Conservation (phyloP, 164 flowering plant species). For the Annona cherimola region DNA sequence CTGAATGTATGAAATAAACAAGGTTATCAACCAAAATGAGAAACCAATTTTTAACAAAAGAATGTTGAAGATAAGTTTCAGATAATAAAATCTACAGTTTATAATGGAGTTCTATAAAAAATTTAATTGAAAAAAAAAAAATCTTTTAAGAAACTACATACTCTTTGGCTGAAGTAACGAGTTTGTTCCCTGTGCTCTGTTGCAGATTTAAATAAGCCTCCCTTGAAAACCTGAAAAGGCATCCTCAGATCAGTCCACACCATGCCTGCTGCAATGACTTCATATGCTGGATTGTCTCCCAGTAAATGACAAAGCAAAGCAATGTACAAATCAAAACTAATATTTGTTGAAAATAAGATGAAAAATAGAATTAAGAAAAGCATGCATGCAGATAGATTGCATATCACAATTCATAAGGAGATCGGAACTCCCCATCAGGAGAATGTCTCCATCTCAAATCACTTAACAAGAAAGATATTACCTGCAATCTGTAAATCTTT, state of each 20-base stretch:
- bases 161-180: constrained; percentile 91
- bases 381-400: background rate
- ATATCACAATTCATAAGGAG: background rate
- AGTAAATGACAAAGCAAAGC: background rate
- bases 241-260: constrained; percentile 3
- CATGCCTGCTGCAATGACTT: background rate
- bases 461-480: constrained; percentile 10
- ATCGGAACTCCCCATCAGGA: background rate
- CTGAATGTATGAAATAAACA: constrained; percentile 23
- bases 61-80: background rate
- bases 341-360: background rate
- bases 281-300: background rate
- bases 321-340: background rate
- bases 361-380: background rate
- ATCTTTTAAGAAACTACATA: constrained; percentile 15
- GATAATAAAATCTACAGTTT: background rate
- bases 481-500: constrained; percentile 95
- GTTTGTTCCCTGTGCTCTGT: constrained; percentile 97
- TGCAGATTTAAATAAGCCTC: constrained; percentile 86
- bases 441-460: background rate
- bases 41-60: background rate
- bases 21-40: background rate
- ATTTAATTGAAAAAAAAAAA: background rate
- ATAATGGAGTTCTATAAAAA: background rate
- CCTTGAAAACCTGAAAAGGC: constrained; percentile 68